Evolutionary conservation across 164 flowering plant species (phyloP), one percentile per base, ranked within the genome.

Genomic region (Chimonanthus praecox): DNA sequence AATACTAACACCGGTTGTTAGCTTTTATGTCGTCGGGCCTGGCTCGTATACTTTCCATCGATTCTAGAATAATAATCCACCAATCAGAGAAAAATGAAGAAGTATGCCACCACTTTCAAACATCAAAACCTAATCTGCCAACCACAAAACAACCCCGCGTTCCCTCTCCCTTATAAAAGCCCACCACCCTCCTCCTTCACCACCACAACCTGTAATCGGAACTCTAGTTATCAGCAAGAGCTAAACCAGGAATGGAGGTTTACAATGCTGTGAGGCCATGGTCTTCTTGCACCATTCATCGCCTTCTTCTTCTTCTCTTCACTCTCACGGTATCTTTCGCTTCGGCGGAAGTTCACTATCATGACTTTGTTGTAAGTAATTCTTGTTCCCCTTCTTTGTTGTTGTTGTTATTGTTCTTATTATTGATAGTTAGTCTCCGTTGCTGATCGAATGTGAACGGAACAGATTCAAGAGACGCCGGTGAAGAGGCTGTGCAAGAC

Each of bases 401-500:
- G 16, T 6, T 68, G 9, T n/a, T 60, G 49, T 18, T 45, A 33
- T 47, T 70, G 70, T 45, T 66, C 74, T 68, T 44, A 44, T 20
- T n/a, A 21, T 7, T 45, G 7, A 44, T 44, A 47, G n/a, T 67
- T 47, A 11, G 43, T 5, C 10, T 13, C 44, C 9, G 33, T 33
- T 33, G 33, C 33, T 33, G 33, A 33, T 33, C 1, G 60, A n/a
- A 13, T 54, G 60, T 58, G 64, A 4, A 73, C 2, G 33, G 33
- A 33, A 73, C 71, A 94, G 98, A 75, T 94, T 74, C 94, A 90
- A 92, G 89, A 87, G 77, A 91, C 87, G 18, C 80, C 85, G 77
- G 92, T 94, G 91, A 91, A 91, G 92, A 94, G 97, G 92, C 90
- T 92, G 90, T 94, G 97, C 94, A 92, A 85, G 6, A 84, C 96